These are phyloP conservation scores for Francoa sonchifolia DNA, from an alignment of 441 rosid species.

Conservation along the genomic window DNA sequence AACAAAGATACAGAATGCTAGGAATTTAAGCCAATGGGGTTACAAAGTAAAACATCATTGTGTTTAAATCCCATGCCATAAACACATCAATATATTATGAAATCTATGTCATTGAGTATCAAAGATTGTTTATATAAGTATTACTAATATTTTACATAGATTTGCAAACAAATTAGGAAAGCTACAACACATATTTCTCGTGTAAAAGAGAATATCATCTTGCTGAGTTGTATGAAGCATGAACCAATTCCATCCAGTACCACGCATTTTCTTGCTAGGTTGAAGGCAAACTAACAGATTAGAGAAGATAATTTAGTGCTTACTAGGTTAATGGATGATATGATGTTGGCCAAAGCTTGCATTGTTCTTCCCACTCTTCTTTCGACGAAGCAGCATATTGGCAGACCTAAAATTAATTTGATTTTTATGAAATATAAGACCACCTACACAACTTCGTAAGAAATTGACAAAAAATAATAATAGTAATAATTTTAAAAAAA, in stretches of 20 bases:
- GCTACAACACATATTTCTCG: no score
- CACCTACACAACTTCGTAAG: no score
- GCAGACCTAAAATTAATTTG: conserved; percentile 35
- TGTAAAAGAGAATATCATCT: background rate
- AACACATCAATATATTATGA: no score
- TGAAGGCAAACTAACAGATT: background rate
- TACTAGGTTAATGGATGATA: conserved; percentile 87
- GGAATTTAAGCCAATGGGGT: background rate
- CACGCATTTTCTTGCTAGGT: background rate
- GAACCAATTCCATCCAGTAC: background rate
- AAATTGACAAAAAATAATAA: no score
- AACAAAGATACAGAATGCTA: conserved; percentile 1
- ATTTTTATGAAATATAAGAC: conserved; percentile 7
- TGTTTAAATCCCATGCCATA: background rate
- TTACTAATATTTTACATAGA: no score
- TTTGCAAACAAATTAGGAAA: no score
- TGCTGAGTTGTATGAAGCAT: background rate
- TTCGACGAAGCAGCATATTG: conserved; percentile 62
- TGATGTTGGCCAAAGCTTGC: conserved; percentile 90
- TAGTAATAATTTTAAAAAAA: no score
- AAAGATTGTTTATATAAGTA: no score
- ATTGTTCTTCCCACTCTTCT: conserved; percentile 84
- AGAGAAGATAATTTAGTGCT: conserved; percentile 15
- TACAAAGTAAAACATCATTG: background rate
- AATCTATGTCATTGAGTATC: no score